These are phyloP conservation scores for Talaromyces pinophilus DNA, from an alignment of 2,329 filamentous ascomycete species.

Conservation along the genomic window DNA sequence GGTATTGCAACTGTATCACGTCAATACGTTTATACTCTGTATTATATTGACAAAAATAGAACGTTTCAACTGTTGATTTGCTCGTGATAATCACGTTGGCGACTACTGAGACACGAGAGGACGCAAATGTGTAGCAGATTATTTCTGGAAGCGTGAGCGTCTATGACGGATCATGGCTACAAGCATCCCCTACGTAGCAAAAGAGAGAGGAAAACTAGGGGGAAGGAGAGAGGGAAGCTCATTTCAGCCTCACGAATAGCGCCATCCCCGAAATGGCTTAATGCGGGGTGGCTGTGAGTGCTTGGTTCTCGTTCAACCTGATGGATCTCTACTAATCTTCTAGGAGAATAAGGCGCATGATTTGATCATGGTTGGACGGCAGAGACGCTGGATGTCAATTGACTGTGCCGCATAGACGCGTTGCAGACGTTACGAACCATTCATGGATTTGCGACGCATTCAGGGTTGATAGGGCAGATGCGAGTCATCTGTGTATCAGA, in stretches of 20 bases:
- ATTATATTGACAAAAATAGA: neutral
- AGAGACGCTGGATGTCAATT: slow-evolving; percentile 4
- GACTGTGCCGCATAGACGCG: slow-evolving; percentile 20
- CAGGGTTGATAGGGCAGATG: slow-evolving; percentile 13
- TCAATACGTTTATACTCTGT: neutral
- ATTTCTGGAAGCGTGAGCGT: slow-evolving; percentile 5
- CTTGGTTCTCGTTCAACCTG: neutral
- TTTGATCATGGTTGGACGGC: slow-evolving; percentile 1
- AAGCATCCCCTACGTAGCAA: neutral
- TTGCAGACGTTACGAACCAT: slow-evolving; percentile 7
- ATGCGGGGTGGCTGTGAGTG: slow-evolving; percentile 16
- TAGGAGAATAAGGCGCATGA: neutral
- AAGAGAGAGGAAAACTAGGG: neutral
- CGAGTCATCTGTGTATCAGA: slow-evolving; percentile 8
- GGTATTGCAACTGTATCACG: neutral
- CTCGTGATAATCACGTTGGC: neutral
- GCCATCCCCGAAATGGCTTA: slow-evolving; percentile 3
- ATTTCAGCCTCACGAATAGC: slow-evolving; percentile 13
- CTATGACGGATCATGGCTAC: neutral
- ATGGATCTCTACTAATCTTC: neutral
- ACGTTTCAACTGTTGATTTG: slow-evolving; percentile 2
- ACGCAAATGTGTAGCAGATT: slow-evolving; percentile 8
- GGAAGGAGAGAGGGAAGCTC: neutral
- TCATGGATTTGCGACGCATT: neutral
- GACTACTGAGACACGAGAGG: slow-evolving; percentile 16